These are phyloP conservation scores for Paramyrothecium roridum DNA, from an alignment of 2,329 filamentous ascomycete species.

Conservation along the genomic window DNA sequence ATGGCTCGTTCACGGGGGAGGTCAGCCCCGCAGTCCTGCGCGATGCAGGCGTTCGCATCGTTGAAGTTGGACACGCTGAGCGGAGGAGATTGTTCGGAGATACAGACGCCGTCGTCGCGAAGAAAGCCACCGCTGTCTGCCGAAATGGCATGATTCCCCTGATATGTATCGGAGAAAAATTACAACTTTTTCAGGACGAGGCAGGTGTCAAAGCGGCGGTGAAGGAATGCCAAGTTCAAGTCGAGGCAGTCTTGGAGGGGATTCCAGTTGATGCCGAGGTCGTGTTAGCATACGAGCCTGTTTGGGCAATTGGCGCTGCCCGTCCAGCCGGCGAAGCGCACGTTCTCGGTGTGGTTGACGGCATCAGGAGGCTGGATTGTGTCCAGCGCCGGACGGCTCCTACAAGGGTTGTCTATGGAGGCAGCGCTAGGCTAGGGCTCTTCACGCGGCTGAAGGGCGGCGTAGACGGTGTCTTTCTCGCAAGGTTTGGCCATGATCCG, in stretches of 20 bases:
- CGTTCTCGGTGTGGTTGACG: constrained; percentile 66
- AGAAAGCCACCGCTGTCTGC: constrained; percentile 67
- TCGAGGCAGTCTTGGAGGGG: constrained; percentile 59
- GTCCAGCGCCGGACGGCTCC: constrained; percentile 48
- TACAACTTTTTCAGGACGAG: constrained; percentile 9
- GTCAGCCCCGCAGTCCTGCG: constrained; percentile 66
- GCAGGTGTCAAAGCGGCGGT: constrained; percentile 51
- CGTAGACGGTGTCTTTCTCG: constrained; percentile 78
- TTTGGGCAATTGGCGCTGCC: constrained; percentile 80
- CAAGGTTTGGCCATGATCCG: constrained; percentile 76
- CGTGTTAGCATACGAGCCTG: constrained; percentile 81
- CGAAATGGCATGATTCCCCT: constrained; percentile 71
- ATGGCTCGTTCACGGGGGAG: constrained; percentile 75
- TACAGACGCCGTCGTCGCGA: constrained; percentile 64
- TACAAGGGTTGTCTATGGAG: constrained; percentile 75
- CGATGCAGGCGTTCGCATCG: constrained; percentile 66
- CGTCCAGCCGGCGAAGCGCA: constrained; percentile 70
- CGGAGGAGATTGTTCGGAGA: constrained; percentile 69
- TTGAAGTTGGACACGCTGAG: constrained; percentile 82
- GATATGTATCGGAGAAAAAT: constrained; percentile 76
- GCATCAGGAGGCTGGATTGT: constrained; percentile 53
- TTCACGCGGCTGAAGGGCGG: constrained; percentile 65
- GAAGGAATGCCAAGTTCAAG: constrained; percentile 62
- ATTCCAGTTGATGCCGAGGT: constrained; percentile 64
- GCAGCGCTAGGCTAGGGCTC: constrained; percentile 76